phyloP scores from a whole-genome alignment of 768 basidiomycete species.

The Trametes meyenii region DNA sequence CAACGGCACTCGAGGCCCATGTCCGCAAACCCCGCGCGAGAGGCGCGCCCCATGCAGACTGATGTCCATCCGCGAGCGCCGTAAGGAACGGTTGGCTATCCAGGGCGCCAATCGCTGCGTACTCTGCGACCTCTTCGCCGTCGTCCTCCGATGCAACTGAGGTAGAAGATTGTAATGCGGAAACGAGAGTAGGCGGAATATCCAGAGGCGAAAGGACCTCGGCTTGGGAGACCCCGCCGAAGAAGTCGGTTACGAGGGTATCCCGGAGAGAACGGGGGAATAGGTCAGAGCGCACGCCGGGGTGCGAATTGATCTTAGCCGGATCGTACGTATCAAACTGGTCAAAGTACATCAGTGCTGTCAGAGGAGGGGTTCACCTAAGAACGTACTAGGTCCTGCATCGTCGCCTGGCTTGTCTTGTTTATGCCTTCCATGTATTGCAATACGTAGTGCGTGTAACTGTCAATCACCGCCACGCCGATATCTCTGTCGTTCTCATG shows the following conservation, averaged over 20 bases:
- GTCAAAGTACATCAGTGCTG: background rate
- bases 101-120: background rate
- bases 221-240: slow-evolving; percentile 81
- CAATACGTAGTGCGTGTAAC: slow-evolving; percentile 90
- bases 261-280: slow-evolving; percentile 69
- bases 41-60: slow-evolving; percentile 1
- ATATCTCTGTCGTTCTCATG: slow-evolving; percentile 93
- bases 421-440: slow-evolving; percentile 91
- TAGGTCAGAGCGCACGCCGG: slow-evolving; percentile 87
- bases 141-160: background rate
- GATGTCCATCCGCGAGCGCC: background rate
- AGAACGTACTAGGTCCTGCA: slow-evolving; percentile 79
- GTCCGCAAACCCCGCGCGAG: slow-evolving; percentile 9
- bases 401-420: slow-evolving; percentile 80
- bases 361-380: background rate
- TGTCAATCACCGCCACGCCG: slow-evolving; percentile 94
- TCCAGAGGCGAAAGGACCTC: slow-evolving; percentile 50
- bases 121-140: background rate
- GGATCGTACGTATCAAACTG: slow-evolving; percentile 85
- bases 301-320: slow-evolving; percentile 74
- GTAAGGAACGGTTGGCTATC: slow-evolving; percentile 10
- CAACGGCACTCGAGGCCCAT: slow-evolving; percentile 23
- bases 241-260: slow-evolving; percentile 66
- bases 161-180: background rate
- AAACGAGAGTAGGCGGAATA: background rate